Evolutionary conservation across 1,139 yeast species (phyloP), one percentile per base, ranked within the genome.

Genomic region (Zhuliangozyma parablackwelliae): DNA sequence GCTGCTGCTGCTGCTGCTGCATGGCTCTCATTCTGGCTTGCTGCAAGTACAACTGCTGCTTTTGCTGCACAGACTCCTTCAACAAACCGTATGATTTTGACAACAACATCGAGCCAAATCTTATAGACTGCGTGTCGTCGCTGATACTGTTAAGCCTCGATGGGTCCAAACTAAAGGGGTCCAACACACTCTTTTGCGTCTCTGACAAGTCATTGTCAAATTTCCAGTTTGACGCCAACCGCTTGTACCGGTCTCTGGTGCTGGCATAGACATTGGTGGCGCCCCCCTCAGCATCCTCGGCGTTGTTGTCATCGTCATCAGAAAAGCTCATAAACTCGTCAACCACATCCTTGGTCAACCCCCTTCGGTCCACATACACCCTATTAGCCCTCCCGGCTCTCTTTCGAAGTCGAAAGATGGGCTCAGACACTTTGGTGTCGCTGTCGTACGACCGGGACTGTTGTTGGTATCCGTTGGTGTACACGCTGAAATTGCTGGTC

Each of bases 81-180:
- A 74, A 58, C 60, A 82, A 61, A 35, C 84, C 97, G 54, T 85
- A 86, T 0, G 96, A 82, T 58, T 90, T 90, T 5, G 94, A 80
- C 33, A 89, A 69, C 31, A 90, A 63, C 96, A 89, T 88, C 5
- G 95, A 80, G 6, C 97, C 96, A 59, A 90, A 89, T 44, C 97
- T 70, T 28, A 90, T 86, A 0, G 86, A 81, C 60, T 89, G 97
- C 0, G 97, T 89, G 39, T 82, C 94, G 40, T 83, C 85, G 16
- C 90, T 79, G 35, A 89, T 87, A 45, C 86, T 84, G 53, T 89
- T 90, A 50, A 89, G 69, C 40, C 78, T 72, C 0, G 81, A 74
- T 1, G 82, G 82, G 53, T 76, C 81, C 39, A 90, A 73, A 43
- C 83, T 73, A 45, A 82, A 75, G 36, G 82, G 82, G 36, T 69